Percentiles rank a stretch among this genome's conserved stretches.
Evolutionary conservation across 2,329 filamentous ascomycete genomes (phyloP).

Genomic region (Colletotrichum siamense): DNA sequence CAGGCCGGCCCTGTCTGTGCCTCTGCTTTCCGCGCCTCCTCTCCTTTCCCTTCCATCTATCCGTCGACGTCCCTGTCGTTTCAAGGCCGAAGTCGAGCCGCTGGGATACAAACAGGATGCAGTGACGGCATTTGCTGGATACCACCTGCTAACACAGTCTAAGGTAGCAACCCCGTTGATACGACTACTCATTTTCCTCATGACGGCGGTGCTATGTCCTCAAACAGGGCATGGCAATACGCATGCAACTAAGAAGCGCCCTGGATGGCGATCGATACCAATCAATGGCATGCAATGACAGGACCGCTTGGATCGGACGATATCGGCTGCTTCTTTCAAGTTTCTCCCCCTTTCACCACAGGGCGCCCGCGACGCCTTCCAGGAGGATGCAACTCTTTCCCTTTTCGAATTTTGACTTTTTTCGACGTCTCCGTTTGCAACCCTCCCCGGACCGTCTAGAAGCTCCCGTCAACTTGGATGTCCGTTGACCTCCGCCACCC

Average conservation of each 20-base stretch:
- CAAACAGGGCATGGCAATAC: background rate
- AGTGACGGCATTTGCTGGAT: background rate
- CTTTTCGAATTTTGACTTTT: slow-evolving; percentile 18
- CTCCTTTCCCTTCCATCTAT: background rate
- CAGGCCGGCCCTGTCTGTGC: background rate
- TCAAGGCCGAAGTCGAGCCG: background rate
- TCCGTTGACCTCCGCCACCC: background rate
- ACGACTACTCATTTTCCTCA: background rate
- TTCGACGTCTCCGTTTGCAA: slow-evolving; percentile 9
- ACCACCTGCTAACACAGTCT: slow-evolving; percentile 3
- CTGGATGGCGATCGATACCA: slow-evolving; percentile 10
- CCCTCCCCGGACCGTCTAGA: slow-evolving; percentile 13
- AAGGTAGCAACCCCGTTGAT: background rate
- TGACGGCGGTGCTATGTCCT: background rate
- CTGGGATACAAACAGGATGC: background rate
- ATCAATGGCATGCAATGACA: background rate
- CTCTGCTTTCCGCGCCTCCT: background rate
- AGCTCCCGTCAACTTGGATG: background rate
- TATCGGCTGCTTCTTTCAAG: background rate
- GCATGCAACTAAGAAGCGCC: background rate
- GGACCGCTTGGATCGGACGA: background rate
- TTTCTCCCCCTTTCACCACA: slow-evolving; percentile 1
- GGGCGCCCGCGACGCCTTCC: background rate
- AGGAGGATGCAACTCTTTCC: slow-evolving; percentile 8
- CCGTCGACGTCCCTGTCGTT: background rate